These are phyloP conservation scores for Penicillium sp. DNA, from an alignment of 2,329 filamentous ascomycete genomes.

Conservation along the genomic window DNA sequence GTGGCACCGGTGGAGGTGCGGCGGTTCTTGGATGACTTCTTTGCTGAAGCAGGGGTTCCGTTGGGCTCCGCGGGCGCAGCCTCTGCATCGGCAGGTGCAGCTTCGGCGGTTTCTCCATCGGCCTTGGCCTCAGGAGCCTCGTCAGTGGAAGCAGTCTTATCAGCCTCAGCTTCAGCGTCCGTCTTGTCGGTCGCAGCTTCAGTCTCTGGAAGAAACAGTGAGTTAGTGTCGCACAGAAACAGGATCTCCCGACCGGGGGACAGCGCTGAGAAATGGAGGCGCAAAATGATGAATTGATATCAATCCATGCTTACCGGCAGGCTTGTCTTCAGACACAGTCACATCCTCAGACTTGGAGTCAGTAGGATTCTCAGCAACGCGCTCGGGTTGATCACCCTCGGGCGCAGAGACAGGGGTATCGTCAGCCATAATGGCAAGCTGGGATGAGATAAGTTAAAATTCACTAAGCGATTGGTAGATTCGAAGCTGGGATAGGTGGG, in stretches of 20 bases:
- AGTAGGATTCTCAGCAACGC: conserved; percentile 25
- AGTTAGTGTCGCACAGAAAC: conserved; percentile 24
- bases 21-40: conserved; percentile 57
- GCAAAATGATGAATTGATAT: neutral
- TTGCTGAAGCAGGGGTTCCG: conserved; percentile 49
- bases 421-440: conserved; percentile 39
- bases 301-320: conserved; percentile 20
- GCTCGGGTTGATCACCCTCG: conserved; percentile 35
- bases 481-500: conserved; percentile 13
- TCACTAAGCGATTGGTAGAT: conserved; percentile 13
- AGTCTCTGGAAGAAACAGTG: conserved; percentile 11
- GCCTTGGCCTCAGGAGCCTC: conserved; percentile 27
- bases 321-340: conserved; percentile 18
- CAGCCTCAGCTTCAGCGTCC: conserved; percentile 27
- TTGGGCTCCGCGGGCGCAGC: conserved; percentile 39
- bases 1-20: conserved; percentile 68
- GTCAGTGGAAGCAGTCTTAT: conserved; percentile 26
- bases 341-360: conserved; percentile 27
- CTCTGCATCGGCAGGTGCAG: conserved; percentile 24
- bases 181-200: conserved; percentile 27
- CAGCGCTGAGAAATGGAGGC: conserved; percentile 1
- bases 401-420: conserved; percentile 35
- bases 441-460: conserved; percentile 13
- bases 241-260: neutral
- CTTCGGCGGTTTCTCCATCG: conserved; percentile 22